These are phyloP conservation scores for Novakomyces olei DNA, from an alignment of 805 yeast species.

Conservation along the genomic window DNA sequence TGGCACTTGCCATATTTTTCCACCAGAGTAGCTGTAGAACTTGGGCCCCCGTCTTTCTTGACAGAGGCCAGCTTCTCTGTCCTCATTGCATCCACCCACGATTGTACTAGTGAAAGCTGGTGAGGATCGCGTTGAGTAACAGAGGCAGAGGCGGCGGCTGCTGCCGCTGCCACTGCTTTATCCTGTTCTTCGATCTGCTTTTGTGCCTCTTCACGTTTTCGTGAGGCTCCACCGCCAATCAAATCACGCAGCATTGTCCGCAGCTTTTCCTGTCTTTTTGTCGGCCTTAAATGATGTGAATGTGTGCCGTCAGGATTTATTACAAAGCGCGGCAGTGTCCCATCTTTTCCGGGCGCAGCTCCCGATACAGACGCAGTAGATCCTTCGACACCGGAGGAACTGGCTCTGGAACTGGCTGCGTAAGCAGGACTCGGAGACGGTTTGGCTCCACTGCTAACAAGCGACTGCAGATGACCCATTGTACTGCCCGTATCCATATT, in stretches of 20 bases:
- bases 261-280: conserved; percentile 26
- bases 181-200: conserved; percentile 6
- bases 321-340: conserved; percentile 5
- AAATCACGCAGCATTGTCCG: conserved; percentile 40
- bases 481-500: too few species aligned
- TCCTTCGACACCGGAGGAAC: too few species aligned
- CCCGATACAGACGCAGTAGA: too few species aligned
- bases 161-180: conserved; percentile 5
- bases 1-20: conserved; percentile 88
- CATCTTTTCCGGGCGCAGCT: neutral
- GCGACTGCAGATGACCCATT: too few species aligned
- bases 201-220: conserved; percentile 14
- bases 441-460: too few species aligned
- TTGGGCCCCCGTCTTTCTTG: conserved; percentile 5
- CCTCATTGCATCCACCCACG: conserved; percentile 10
- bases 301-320: conserved; percentile 36
- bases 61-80: conserved; percentile 14
- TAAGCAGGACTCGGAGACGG: too few species aligned
- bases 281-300: conserved; percentile 54
- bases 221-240: conserved; percentile 11
- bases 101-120: conserved; percentile 8
- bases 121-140: conserved; percentile 5
- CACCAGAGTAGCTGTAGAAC: conserved; percentile 33
- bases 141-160: too few species aligned
- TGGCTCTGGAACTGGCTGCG: too few species aligned